Conservation (phyloP, 2,329 filamentous ascomycete species). For the Daldinia sp. region DNA sequence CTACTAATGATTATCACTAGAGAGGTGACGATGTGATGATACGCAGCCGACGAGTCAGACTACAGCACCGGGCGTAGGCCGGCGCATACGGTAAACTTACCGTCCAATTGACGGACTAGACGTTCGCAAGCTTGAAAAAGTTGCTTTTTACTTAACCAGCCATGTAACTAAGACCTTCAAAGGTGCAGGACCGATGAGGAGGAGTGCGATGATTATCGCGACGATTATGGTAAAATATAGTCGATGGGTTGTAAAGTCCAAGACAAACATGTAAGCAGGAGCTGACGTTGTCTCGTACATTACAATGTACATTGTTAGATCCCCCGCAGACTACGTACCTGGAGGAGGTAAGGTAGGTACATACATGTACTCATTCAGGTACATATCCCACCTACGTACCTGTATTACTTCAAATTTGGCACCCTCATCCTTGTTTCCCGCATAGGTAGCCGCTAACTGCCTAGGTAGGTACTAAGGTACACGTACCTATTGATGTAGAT, state of each 20-base stretch:
- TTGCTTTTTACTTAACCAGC: not conserved
- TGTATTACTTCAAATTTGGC: not conserved
- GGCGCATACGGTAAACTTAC: constrained; percentile 1
- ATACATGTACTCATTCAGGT: not conserved
- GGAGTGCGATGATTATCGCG: not conserved
- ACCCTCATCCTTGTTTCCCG: constrained; percentile 3
- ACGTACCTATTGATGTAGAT: not conserved
- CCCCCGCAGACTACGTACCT: not conserved
- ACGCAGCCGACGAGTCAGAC: constrained; percentile 8
- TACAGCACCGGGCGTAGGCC: not conserved
- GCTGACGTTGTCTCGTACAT: constrained; percentile 6
- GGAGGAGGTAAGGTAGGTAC: not conserved
- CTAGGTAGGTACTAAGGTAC: not conserved
- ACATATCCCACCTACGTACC: constrained; percentile 5
- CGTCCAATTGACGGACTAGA: not conserved
- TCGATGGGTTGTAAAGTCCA: not conserved
- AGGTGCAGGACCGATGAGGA: not conserved
- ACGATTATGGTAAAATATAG: not conserved
- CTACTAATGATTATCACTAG: not conserved
- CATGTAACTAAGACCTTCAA: not conserved
- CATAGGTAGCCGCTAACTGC: not conserved
- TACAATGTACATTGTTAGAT: not conserved
- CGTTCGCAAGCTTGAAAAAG: not conserved
- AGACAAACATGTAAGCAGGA: constrained; percentile 8
- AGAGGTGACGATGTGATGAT: constrained; percentile 7